Percentiles rank a stretch among this genome's conserved stretches.
These are phyloP conservation scores for Polyporus tsugae DNA, from an alignment of 1,284 basidiomycete species.

Conservation along the genomic window DNA sequence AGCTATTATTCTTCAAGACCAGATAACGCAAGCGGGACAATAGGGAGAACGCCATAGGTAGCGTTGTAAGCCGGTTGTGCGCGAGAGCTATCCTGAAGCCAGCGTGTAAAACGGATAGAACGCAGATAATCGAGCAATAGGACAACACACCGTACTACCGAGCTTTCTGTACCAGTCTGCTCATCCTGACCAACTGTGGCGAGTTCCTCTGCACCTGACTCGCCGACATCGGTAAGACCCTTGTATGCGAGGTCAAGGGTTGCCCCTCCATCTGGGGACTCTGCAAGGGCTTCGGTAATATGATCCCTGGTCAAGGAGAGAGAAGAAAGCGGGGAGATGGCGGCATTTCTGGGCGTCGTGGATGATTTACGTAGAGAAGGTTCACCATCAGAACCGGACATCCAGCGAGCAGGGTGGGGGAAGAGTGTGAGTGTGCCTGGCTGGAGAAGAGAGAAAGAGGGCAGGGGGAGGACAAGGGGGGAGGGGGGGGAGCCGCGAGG, in stretches of 20 bases:
- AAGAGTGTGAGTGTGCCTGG: constrained; percentile 10
- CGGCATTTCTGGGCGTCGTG: constrained; percentile 33
- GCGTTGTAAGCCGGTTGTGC: constrained; percentile 83
- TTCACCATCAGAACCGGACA: constrained; percentile 36
- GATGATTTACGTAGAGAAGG: constrained; percentile 31
- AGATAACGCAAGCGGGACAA: constrained; percentile 88
- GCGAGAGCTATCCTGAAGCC: constrained; percentile 81
- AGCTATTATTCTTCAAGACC: constrained; percentile 90
- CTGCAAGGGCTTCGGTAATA: constrained; percentile 71
- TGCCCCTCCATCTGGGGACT: constrained; percentile 79
- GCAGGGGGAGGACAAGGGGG: neutral
- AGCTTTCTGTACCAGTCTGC: constrained; percentile 58
- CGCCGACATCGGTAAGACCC: constrained; percentile 77
- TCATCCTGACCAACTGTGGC: constrained; percentile 64
- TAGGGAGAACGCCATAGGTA: constrained; percentile 83
- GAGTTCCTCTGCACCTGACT: constrained; percentile 78
- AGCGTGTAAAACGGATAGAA: constrained; percentile 15
- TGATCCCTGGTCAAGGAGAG: constrained; percentile 61
- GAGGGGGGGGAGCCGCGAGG: constrained; percentile 6
- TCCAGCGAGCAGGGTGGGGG: constrained; percentile 24
- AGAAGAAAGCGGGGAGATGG: constrained; percentile 42
- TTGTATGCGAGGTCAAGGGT: constrained; percentile 87
- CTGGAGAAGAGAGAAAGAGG: constrained; percentile 8
- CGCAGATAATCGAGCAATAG: constrained; percentile 14
- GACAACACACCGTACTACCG: constrained; percentile 72